phyloP scores from a whole-genome alignment of 257 asterid species.

The Gentiana macrophylla region DNA sequence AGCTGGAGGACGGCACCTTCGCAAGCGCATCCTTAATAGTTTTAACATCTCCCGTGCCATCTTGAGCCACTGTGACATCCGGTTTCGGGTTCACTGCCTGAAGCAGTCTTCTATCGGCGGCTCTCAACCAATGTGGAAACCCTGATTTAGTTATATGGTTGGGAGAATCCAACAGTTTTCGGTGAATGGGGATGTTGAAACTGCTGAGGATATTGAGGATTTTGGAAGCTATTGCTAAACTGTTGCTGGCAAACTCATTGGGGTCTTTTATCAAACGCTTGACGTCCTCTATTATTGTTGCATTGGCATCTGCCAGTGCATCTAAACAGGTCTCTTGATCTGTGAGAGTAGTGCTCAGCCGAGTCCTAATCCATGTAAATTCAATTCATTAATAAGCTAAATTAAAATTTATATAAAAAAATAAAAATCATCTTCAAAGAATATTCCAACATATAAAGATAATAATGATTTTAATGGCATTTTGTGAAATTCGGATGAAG shows the following conservation, averaged over 20 bases:
- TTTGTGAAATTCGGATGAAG: too few species aligned
- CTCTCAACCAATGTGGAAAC: conserved; percentile 50
- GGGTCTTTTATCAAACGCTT: conserved; percentile 36
- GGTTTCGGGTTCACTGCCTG: conserved; percentile 41
- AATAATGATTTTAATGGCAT: too few species aligned
- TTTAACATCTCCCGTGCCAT: conserved; percentile 53
- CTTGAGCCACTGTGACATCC: conserved; percentile 56
- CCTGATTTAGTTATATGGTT: background rate
- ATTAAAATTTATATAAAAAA: too few species aligned
- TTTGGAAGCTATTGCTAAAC: conserved; percentile 64
- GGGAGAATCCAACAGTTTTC: conserved; percentile 29
- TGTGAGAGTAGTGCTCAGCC: conserved; percentile 61
- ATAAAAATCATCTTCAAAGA: too few species aligned
- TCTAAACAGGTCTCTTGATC: conserved; percentile 73
- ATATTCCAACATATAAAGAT: too few species aligned
- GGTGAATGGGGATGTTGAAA: conserved; percentile 34
- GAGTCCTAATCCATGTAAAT: conserved; percentile 19
- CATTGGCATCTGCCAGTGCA: conserved; percentile 47
- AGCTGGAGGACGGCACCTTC: conserved; percentile 19
- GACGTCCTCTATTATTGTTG: conserved; percentile 29
- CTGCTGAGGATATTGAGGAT: conserved; percentile 27
- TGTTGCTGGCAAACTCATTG: conserved; percentile 49
- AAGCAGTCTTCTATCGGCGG: conserved; percentile 45
- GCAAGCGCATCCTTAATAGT: conserved; percentile 51
- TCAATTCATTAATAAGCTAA: too few species aligned